These are phyloP conservation scores for Phycomyces nitens DNA, from an alignment of 192 early-diverging fungal genomes.

Conservation along the genomic window DNA sequence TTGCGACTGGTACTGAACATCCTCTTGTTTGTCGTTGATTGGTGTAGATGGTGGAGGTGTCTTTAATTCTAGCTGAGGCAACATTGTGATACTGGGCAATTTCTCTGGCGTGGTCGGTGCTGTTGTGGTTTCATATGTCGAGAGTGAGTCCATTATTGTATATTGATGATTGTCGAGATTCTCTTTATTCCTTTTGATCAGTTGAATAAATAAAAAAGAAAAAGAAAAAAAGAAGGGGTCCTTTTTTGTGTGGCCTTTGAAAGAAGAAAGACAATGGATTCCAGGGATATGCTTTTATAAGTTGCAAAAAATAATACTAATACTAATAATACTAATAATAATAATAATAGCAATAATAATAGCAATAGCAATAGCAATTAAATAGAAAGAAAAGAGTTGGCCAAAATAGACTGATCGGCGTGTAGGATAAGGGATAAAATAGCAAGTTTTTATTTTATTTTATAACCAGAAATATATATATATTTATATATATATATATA, in stretches of 20 bases:
- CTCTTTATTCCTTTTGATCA: too few relatives aligned
- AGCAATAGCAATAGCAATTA: background rate
- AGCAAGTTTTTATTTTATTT: background rate
- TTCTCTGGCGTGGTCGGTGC: slow-evolving; percentile 23
- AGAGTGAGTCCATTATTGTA: slow-evolving; percentile 14
- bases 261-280: background rate
- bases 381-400: background rate
- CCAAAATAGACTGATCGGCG: background rate
- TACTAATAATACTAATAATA: background rate
- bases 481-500: background rate
- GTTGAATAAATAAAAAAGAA: background rate
- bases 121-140: slow-evolving; percentile 22
- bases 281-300: background rate
- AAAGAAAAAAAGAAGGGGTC: slow-evolving; percentile 8
- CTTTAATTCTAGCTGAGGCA: slow-evolving; percentile 18
- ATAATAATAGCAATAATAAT: too few relatives aligned
- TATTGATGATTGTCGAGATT: too few relatives aligned
- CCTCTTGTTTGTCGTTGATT: background rate
- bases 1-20: background rate
- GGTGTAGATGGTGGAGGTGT: slow-evolving; percentile 13
- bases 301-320: background rate
- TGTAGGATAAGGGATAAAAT: background rate
- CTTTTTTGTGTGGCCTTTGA: background rate
- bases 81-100: slow-evolving; percentile 30
- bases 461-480: background rate